Evolutionary conservation across 495 filamentous ascomycete species (phyloP).

Genomic region (Usnea hakonensis): DNA sequence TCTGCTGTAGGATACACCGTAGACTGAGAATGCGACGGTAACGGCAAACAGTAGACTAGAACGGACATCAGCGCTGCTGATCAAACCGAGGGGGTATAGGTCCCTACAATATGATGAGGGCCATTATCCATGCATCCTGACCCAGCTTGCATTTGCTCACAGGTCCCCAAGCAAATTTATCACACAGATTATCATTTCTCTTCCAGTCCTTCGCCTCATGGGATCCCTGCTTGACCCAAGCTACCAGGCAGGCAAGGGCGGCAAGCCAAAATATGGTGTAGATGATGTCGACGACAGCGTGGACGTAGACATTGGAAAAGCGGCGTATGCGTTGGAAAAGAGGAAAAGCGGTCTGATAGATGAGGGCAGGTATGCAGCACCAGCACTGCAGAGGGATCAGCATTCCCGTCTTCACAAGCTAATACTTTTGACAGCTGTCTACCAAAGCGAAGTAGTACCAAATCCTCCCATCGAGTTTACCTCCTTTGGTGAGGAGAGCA

Average conservation of each 20-base stretch:
- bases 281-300: slow-evolving; percentile 63
- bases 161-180: slow-evolving; percentile 47
- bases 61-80: neutral
- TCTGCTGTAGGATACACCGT: slow-evolving; percentile 70
- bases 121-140: slow-evolving; percentile 69
- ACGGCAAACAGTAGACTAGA: slow-evolving; percentile 63
- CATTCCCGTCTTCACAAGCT: neutral
- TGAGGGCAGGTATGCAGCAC: slow-evolving; percentile 69
- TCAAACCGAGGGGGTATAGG: slow-evolving; percentile 2
- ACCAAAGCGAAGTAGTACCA: slow-evolving; percentile 75
- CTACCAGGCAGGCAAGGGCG: slow-evolving; percentile 68
- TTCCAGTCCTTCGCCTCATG: slow-evolving; percentile 25
- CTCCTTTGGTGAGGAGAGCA: slow-evolving; percentile 58
- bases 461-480: slow-evolving; percentile 57
- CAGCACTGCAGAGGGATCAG: slow-evolving; percentile 56
- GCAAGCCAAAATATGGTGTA: slow-evolving; percentile 78
- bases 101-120: slow-evolving; percentile 72
- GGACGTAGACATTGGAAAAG: slow-evolving; percentile 75
- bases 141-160: slow-evolving; percentile 59
- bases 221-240: slow-evolving; percentile 51
- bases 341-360: slow-evolving; percentile 77
- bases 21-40: slow-evolving; percentile 67
- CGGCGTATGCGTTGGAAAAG: slow-evolving; percentile 74
- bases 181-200: slow-evolving; percentile 32
- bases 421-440: slow-evolving; percentile 28